Evolutionary conservation across 768 basidiomycete genomes (phyloP).

Genomic region (Porphyrellus cyaneotinctus): DNA sequence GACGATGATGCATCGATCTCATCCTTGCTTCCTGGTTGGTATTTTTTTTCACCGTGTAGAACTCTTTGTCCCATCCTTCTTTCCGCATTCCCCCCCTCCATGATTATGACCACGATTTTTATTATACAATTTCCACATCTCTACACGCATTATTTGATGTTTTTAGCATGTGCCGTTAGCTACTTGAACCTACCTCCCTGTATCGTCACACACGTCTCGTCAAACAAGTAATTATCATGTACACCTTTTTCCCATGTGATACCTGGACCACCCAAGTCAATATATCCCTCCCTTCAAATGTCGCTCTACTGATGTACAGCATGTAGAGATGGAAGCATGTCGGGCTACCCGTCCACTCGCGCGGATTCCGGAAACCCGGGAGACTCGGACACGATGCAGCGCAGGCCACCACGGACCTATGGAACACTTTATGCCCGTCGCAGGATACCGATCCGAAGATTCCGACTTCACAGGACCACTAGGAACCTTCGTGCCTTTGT

Average conservation of each 20-base stretch:
- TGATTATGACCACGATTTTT: constrained; percentile 8
- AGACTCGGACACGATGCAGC: too few species aligned
- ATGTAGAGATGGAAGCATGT: too few species aligned
- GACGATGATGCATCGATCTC: constrained; percentile 39
- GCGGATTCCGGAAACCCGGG: too few species aligned
- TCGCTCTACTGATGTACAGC: too few species aligned
- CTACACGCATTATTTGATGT: constrained; percentile 6
- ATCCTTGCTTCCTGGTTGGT: neutral
- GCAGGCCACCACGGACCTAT: too few species aligned
- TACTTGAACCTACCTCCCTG: constrained; percentile 1
- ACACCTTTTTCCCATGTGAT: neutral
- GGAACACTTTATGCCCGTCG: too few species aligned
- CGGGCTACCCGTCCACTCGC: too few species aligned
- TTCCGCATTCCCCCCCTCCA: constrained; percentile 2
- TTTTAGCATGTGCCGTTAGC: neutral
- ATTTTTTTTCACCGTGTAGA: constrained; percentile 8
- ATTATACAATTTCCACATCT: constrained; percentile 12
- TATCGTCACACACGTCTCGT: constrained; percentile 11
- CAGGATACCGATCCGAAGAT: too few species aligned
- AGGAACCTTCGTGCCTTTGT: too few species aligned
- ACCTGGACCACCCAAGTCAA: too few species aligned
- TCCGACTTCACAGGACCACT: too few species aligned
- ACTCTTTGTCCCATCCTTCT: neutral
- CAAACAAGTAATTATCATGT: constrained; percentile 17
- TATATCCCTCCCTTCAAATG: too few species aligned